Evolutionary conservation across 2,329 filamentous ascomycete genomes (phyloP), one percentile per base, ranked within the genome.

Genomic region (Colletotrichum camelliae): DNA sequence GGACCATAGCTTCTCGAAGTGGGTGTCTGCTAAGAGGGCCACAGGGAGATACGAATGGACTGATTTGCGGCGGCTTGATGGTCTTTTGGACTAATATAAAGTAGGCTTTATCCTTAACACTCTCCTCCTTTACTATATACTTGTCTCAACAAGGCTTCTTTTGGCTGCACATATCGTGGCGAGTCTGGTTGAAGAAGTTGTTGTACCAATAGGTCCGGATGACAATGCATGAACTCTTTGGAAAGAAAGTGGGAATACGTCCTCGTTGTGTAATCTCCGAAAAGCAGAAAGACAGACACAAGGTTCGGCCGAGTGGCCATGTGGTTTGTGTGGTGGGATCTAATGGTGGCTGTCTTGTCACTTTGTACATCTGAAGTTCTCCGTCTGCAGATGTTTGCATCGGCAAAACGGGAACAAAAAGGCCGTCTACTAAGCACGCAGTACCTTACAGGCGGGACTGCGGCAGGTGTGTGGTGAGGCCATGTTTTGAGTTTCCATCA

Each of bases 121-220:
- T n/a, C n/a, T n/a, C n/a, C n/a, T n/a, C n/a, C n/a, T n/a, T n/a
- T n/a, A n/a, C n/a, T n/a, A n/a, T n/a, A n/a, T n/a, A n/a, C n/a
- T n/a, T n/a, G 24, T 64, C 61, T 67, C 13, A 27, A 24, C 37
- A 24, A 62, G 43, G 24, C 24, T 74, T 58, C 48, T 52, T 69
- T 55, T 60, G 74, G 43, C 37, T 74, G 70, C 43, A 69, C 55
- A 43, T 48, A 52, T 68, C 58, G 74, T 61, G 74, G 65, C 35
- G 37, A 43, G 65, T 61, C 74, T 74, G 35, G 64, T 43, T 48
- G 65, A 74, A 55, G 58, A 72, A 48, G 24, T 15, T 37, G 39
- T 65, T 65, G 74, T 76, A 76, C 74, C 58, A 60, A 69, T 76
- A 76, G 35, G 58, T 69, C 15, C 21, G 13, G 64, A 76, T 69